Conservation (phyloP, 179 eudicot genomes). For the Sideroxylon spinosum region DNA sequence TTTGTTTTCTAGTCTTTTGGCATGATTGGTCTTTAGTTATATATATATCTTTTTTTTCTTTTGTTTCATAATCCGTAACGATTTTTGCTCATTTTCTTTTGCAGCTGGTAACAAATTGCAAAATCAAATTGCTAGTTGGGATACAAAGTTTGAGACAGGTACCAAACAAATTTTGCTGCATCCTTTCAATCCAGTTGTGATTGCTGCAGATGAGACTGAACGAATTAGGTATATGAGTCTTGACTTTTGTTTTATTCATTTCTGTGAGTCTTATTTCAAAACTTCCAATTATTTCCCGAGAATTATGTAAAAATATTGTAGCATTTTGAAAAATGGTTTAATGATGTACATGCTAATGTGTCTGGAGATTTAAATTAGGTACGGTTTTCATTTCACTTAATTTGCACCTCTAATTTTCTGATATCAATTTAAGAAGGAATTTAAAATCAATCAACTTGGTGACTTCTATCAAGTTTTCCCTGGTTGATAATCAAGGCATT, state of each 20-base stretch:
- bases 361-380: not conserved
- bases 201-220: slow-evolving; percentile 91
- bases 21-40: not conserved
- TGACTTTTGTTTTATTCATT: too few species aligned
- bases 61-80: not conserved
- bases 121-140: slow-evolving; percentile 90
- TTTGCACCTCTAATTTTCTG: not conserved
- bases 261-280: too few species aligned
- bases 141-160: slow-evolving; percentile 83
- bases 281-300: not conserved
- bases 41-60: not conserved
- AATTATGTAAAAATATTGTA: not conserved
- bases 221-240: slow-evolving; percentile 56
- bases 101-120: slow-evolving; percentile 74
- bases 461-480: not conserved
- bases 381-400: not conserved
- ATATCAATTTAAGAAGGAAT: not conserved
- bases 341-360: not conserved
- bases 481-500: not conserved
- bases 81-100: slow-evolving; percentile 13
- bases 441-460: not conserved
- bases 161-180: slow-evolving; percentile 70
- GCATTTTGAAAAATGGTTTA: not conserved
- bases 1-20: not conserved
- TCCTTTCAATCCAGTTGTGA: slow-evolving; percentile 79